Evolutionary conservation across 768 basidiomycete genomes (phyloP).

Genomic region (Termitomyces sp.): DNA sequence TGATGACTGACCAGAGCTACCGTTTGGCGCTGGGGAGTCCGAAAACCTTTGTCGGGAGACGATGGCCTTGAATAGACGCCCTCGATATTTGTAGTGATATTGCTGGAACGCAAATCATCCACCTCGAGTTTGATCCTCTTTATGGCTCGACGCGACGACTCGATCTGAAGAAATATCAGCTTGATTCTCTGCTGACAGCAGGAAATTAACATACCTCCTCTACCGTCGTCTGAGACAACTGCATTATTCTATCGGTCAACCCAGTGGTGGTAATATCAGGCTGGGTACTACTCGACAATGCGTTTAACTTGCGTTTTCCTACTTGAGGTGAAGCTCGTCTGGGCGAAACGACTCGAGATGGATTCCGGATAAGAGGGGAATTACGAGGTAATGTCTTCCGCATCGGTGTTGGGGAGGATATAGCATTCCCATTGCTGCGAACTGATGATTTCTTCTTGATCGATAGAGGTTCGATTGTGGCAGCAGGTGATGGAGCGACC

Average conservation of each 20-base stretch:
- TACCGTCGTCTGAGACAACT: slow-evolving; percentile 47
- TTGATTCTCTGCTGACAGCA: neutral
- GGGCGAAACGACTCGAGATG: slow-evolving; percentile 40
- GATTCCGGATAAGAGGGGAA: slow-evolving; percentile 46
- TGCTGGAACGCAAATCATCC: slow-evolving; percentile 32
- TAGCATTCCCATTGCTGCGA: slow-evolving; percentile 33
- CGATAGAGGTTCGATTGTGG: slow-evolving; percentile 67
- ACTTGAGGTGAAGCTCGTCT: slow-evolving; percentile 51
- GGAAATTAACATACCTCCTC: slow-evolving; percentile 52
- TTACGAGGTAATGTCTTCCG: slow-evolving; percentile 39
- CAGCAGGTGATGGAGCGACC: slow-evolving; percentile 25
- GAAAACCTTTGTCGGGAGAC: slow-evolving; percentile 53
- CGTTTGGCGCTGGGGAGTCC: slow-evolving; percentile 38
- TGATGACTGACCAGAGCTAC: slow-evolving; percentile 34
- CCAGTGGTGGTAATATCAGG: slow-evolving; percentile 23
- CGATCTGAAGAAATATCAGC: slow-evolving; percentile 42
- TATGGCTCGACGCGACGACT: slow-evolving; percentile 60
- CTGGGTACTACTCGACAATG: slow-evolving; percentile 18
- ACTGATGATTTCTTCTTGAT: slow-evolving; percentile 82
- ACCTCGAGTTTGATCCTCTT: slow-evolving; percentile 74
- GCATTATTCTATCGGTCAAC: slow-evolving; percentile 39
- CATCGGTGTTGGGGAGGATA: slow-evolving; percentile 30
- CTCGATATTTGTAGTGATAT: slow-evolving; percentile 16
- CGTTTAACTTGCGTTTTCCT: slow-evolving; percentile 29
- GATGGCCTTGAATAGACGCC: slow-evolving; percentile 37